These are phyloP conservation scores for Aspergillus candidus DNA, from an alignment of 2,329 filamentous ascomycete genomes.

Conservation along the genomic window DNA sequence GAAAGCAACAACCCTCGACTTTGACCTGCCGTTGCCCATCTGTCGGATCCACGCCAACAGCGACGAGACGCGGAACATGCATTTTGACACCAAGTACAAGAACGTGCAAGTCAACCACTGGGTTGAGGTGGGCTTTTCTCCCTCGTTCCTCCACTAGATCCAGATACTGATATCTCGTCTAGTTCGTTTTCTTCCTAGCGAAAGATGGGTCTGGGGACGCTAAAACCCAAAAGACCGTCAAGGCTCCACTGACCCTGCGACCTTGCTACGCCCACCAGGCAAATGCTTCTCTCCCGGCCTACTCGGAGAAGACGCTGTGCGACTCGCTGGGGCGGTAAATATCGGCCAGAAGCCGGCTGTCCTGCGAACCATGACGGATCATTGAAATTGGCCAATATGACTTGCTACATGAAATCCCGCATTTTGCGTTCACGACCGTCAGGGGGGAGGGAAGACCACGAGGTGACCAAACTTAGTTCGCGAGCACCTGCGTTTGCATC, in stretches of 20 bases:
- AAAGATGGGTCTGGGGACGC: not conserved
- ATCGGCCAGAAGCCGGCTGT: too few relatives aligned
- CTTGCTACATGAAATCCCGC: too few relatives aligned
- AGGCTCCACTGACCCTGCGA: slow-evolving; percentile 8
- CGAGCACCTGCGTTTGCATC: too few relatives aligned
- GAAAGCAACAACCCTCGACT: slow-evolving; percentile 5
- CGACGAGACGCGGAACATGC: slow-evolving; percentile 7
- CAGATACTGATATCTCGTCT: not conserved
- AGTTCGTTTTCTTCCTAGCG: slow-evolving; percentile 9
- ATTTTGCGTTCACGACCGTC: too few relatives aligned
- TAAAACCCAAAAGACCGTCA: slow-evolving; percentile 4
- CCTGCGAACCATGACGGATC: not conserved
- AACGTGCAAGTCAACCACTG: slow-evolving; percentile 10
- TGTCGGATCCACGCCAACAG: slow-evolving; percentile 5
- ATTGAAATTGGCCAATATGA: not conserved
- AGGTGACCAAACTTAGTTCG: too few relatives aligned
- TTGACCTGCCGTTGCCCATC: slow-evolving; percentile 8
- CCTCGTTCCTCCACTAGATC: not conserved
- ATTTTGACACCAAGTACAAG: slow-evolving; percentile 11
- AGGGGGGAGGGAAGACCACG: too few relatives aligned
- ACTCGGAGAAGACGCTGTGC: not conserved
- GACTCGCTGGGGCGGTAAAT: not conserved
- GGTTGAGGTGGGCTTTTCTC: slow-evolving; percentile 7
- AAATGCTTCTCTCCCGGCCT: slow-evolving; percentile 9
- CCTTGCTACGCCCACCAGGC: slow-evolving; percentile 10